Conservation (phyloP, 2,329 filamentous ascomycete genomes). For the Coleophoma crateriformis region DNA sequence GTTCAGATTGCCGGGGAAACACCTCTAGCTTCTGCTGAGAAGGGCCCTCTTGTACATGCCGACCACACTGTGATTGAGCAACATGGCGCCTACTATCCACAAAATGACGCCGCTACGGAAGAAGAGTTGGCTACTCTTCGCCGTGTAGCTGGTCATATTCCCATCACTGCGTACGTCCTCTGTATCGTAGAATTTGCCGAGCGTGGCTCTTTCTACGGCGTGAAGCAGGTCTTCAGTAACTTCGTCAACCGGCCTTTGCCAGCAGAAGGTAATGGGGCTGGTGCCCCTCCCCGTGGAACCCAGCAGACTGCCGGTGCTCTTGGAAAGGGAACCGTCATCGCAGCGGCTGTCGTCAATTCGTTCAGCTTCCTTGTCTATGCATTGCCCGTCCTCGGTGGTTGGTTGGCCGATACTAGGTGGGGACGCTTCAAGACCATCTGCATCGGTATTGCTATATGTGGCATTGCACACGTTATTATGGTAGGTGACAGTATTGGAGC, state of each 20-base stretch:
- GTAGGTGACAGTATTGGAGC: slow-evolving; percentile 24
- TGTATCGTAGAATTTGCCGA: slow-evolving; percentile 72
- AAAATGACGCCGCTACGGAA: slow-evolving; percentile 33
- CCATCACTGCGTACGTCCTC: slow-evolving; percentile 63
- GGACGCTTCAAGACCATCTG: slow-evolving; percentile 62
- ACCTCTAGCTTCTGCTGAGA: neutral
- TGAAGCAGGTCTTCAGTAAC: slow-evolving; percentile 52
- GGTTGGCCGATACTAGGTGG: slow-evolving; percentile 56
- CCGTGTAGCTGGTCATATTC: slow-evolving; percentile 59
- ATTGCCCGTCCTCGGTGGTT: slow-evolving; percentile 43
- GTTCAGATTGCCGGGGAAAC: neutral
- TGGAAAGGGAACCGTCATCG: slow-evolving; percentile 47
- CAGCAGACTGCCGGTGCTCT: slow-evolving; percentile 45
- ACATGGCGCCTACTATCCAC: neutral
- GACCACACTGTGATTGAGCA: neutral
- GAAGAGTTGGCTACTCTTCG: slow-evolving; percentile 56
- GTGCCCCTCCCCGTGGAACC: slow-evolving; percentile 29
- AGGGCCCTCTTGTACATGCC: neutral
- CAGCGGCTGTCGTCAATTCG: slow-evolving; percentile 46
- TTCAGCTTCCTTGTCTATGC: slow-evolving; percentile 44
- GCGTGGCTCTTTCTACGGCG: slow-evolving; percentile 74
- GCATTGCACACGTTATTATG: slow-evolving; percentile 57
- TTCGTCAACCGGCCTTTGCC: slow-evolving; percentile 49
- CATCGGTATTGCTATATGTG: slow-evolving; percentile 41
- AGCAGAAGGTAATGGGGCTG: slow-evolving; percentile 30